Conservation (phyloP, 345 rosid species). For the Lepidium aucheri region DNA sequence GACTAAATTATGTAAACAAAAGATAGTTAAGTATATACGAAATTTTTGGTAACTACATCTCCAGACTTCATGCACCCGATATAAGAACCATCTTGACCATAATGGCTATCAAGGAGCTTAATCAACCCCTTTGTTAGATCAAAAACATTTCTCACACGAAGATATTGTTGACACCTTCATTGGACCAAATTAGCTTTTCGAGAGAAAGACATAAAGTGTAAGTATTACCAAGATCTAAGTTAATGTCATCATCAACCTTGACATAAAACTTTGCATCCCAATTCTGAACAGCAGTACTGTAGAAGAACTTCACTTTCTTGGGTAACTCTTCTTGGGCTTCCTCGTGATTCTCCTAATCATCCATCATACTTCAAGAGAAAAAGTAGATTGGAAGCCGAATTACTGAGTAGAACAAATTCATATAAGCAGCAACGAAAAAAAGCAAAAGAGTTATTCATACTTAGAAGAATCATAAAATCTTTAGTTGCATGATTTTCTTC, state of each 20-base stretch:
- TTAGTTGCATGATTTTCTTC: constrained; percentile 59
- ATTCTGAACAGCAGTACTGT: constrained; percentile 73
- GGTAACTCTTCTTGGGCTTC: constrained; percentile 95
- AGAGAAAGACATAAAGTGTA: constrained; percentile 11
- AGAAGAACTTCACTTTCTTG: constrained; percentile 80
- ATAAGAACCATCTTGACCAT: constrained; percentile 71
- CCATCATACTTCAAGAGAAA: not conserved
- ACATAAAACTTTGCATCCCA: constrained; percentile 97
- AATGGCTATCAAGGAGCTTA: constrained; percentile 60
- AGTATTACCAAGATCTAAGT: constrained; percentile 73
- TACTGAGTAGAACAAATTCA: not conserved
- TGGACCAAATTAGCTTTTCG: not conserved
- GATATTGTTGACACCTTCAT: not conserved
- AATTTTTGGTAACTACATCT: constrained; percentile 73
- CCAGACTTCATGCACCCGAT: constrained; percentile 99
- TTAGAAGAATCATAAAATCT: constrained; percentile 91
- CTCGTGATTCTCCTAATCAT: constrained; percentile 83
- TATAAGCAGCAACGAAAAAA: constrained; percentile 7
- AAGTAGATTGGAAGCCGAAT: constrained; percentile 1
- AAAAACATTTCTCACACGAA: constrained; percentile 13
- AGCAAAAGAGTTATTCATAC: constrained; percentile 17
- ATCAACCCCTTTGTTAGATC: constrained; percentile 62
- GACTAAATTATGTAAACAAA: not conserved
- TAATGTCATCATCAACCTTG: constrained; percentile 74
- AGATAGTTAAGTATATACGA: constrained; percentile 20